These are phyloP conservation scores for Globisporangium alternatum DNA, from an alignment of 352 stramenopile species.

Conservation along the genomic window DNA sequence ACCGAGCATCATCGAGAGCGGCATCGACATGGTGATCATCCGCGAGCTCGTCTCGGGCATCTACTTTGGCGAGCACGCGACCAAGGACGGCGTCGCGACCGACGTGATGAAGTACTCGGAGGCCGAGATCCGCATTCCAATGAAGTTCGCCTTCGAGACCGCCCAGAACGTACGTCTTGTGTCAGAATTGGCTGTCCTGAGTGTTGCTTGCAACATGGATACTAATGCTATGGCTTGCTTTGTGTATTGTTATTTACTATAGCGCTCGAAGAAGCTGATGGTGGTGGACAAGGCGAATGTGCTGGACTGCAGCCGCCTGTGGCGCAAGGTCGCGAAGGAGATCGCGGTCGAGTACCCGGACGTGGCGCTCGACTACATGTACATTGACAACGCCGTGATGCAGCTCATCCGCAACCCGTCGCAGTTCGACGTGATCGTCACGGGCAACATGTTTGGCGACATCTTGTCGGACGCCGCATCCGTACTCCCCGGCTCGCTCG, in stretches of 20 bases:
- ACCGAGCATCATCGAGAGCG: slow-evolving; percentile 93
- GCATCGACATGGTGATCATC: slow-evolving; percentile 99
- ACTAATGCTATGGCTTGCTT: background rate
- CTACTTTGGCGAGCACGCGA: slow-evolving; percentile 95
- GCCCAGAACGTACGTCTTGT: slow-evolving; percentile 53
- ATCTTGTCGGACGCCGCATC: slow-evolving; percentile 98
- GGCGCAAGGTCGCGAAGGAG: slow-evolving; percentile 91
- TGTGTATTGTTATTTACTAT: slow-evolving; percentile 58
- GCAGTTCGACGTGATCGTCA: slow-evolving; percentile 99
- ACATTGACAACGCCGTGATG: slow-evolving; percentile 99
- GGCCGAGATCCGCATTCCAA: slow-evolving; percentile 84
- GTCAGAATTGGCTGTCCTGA: no score
- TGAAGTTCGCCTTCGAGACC: slow-evolving; percentile 86
- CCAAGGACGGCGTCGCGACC: slow-evolving; percentile 60
- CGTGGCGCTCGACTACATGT: slow-evolving; percentile 96
- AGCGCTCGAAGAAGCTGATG: slow-evolving; percentile 94
- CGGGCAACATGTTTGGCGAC: slow-evolving; percentile 99
- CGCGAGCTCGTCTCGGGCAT: slow-evolving; percentile 98
- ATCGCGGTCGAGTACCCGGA: slow-evolving; percentile 90
- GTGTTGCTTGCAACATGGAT: background rate
- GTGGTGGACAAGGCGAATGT: slow-evolving; percentile 99
- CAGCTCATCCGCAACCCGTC: slow-evolving; percentile 97
- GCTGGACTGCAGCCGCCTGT: slow-evolving; percentile 93
- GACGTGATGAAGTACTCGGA: slow-evolving; percentile 99
- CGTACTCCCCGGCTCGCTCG: slow-evolving; percentile 97